Base-by-base conservation (phyloP, 2,329 filamentous ascomycete species). In the Penicillium frequentans region DNA sequence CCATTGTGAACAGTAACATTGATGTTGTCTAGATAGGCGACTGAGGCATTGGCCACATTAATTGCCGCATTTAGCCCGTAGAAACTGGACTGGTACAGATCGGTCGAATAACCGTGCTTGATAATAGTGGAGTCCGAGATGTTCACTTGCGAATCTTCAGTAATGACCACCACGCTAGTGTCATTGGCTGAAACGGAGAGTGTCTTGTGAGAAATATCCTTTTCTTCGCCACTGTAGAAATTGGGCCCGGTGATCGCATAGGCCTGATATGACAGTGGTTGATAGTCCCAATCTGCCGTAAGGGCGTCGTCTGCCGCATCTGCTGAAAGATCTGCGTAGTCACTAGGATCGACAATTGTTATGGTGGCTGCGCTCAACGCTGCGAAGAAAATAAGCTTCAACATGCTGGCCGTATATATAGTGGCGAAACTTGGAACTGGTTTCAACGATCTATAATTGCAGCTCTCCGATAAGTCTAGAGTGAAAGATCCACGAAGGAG, bases 1-100 rank as follows among this genome's bases (percentile, higher is more conserved):
- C 55, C 49, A 11, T 56, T 56, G 10, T 56, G 55, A n/a, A 52
- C 45, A 11, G 45, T 56, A 6, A 56, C 33, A 29, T 56, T 52
- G 31, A 52, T 6, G 27, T 52, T 29, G 2, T 48, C 33, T 7
- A 56, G 14, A 33, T 52, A 44, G 11, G 54, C 37, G 13, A 48
- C 19, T 1, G 54, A 56, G 10, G 19, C 33, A 44, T 56, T 56
- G 7, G 54, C 54, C 19, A 56, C 29, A 21, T 56, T 56, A 10
- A 56, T 37, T 3, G 54, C 54, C 24, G 49, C 49, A 26, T 56
- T 56, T n/a, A 56, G 19, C 7, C 54, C 54, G 42, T 52, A 56
- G n/a, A 56, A 56, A 21, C 54, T 56, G 4, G 54, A 29, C 47
- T 56, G 54, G 44, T 56, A 52, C 26, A 52, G 23, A 19, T 52